A percentile compares a stretch with the other conserved stretches of the same genome.
phyloP scores from a whole-genome alignment of 306 rosid species.

The Trichosanthes cucumerina region DNA sequence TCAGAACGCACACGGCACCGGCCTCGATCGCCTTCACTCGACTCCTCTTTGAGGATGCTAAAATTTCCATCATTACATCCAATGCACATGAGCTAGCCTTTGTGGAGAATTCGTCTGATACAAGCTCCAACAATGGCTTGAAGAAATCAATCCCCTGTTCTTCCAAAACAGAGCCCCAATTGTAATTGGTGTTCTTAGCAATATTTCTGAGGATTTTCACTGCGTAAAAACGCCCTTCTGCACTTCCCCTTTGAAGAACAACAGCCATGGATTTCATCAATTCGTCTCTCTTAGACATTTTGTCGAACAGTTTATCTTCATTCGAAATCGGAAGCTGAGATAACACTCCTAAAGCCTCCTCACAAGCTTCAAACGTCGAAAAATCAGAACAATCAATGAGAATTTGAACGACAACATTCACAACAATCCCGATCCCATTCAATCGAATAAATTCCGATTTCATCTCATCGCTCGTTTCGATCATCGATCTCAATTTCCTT shows the following conservation, averaged over 20 bases:
- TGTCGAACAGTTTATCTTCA: conserved; percentile 11
- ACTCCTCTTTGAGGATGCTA: conserved; percentile 27
- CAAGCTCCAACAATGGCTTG: conserved; percentile 39
- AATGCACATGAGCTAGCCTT: conserved; percentile 32
- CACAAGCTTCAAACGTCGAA: conserved; percentile 29
- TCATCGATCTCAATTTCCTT: conserved; percentile 32
- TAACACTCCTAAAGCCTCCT: conserved; percentile 39
- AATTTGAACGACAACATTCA: conserved; percentile 22
- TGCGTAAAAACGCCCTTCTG: conserved; percentile 30
- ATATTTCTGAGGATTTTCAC: conserved; percentile 25
- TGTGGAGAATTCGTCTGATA: conserved; percentile 35
- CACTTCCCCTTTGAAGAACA: conserved; percentile 35
- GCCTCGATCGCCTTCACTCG: conserved; percentile 36
- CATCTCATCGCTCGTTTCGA: conserved; percentile 13
- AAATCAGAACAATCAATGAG: conserved; percentile 26
- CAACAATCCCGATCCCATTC: conserved; percentile 24
- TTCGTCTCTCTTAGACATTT: conserved; percentile 24
- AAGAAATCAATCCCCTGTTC: conserved; percentile 38
- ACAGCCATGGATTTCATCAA: conserved; percentile 22
- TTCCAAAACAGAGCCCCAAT: conserved; percentile 29
- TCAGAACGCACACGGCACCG: conserved; percentile 34
- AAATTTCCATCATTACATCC: conserved; percentile 28
- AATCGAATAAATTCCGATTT: conserved; percentile 16
- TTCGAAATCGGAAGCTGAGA: conserved; percentile 18
- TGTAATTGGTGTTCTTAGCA: conserved; percentile 13